phyloP scores from a whole-genome alignment of 495 filamentous ascomycete species.

The Penicilliopsis zonata region DNA sequence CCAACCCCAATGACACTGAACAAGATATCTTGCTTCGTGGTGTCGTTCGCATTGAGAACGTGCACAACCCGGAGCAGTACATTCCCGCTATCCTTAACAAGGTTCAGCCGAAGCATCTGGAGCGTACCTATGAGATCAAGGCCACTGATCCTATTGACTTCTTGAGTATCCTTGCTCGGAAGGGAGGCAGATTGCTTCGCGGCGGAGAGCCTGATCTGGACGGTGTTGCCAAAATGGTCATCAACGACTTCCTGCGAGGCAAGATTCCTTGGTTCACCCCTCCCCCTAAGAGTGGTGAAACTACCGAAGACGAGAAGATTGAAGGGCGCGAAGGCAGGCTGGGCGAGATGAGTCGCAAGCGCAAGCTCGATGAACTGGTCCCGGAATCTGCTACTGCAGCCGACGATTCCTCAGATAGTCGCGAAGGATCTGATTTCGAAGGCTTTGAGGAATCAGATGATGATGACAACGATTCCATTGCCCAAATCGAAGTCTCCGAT shows the following conservation, averaged over 20 bases:
- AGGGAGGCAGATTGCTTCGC: slow-evolving; percentile 72
- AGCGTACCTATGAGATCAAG: slow-evolving; percentile 83
- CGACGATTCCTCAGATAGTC: slow-evolving; percentile 11
- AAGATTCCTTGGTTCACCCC: slow-evolving; percentile 94
- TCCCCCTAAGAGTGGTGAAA: slow-evolving; percentile 50
- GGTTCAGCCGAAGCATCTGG: slow-evolving; percentile 76
- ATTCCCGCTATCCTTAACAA: slow-evolving; percentile 69
- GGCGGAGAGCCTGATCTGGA: slow-evolving; percentile 89
- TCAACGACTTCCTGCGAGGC: slow-evolving; percentile 90
- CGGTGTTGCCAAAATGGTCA: slow-evolving; percentile 86
- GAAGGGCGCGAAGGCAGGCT: slow-evolving; percentile 46
- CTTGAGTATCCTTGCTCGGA: slow-evolving; percentile 75
- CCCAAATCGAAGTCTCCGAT: slow-evolving; percentile 31
- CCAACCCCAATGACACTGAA: slow-evolving; percentile 65
- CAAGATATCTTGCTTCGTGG: slow-evolving; percentile 87
- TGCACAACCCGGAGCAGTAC: slow-evolving; percentile 91
- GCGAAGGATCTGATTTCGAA: slow-evolving; percentile 22
- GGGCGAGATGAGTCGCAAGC: slow-evolving; percentile 51
- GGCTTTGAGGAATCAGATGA: slow-evolving; percentile 23
- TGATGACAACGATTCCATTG: slow-evolving; percentile 27
- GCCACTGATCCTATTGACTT: slow-evolving; percentile 65
- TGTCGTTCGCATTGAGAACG: slow-evolving; percentile 87
- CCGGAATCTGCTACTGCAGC: slow-evolving; percentile 15
- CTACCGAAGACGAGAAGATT: slow-evolving; percentile 39
- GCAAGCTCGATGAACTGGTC: slow-evolving; percentile 35